Evolutionary conservation across 495 filamentous ascomycete species (phyloP), one percentile per base, ranked within the genome.

Genomic region (Trichoderma reesei): DNA sequence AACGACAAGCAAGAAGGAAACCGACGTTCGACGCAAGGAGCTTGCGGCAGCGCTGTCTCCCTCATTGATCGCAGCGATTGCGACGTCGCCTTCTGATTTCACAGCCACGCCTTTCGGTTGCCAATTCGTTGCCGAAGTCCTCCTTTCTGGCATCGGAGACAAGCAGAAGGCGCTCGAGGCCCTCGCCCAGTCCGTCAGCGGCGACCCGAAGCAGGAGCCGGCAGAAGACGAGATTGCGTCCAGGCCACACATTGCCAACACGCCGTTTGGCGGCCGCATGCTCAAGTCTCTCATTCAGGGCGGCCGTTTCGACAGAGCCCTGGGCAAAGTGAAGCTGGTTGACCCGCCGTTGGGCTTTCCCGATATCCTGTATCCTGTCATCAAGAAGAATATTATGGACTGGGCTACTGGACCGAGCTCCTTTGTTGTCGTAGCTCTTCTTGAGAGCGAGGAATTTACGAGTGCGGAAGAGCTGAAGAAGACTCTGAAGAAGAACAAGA

Each of bases 1-100:
- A 66, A 84, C 81, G 37, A 94, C 90, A 14, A 95, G 90, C 63
- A 99, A 97, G 77, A 99, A 99, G 73, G 89, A 95, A 64, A 79
- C 90, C 2, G 85, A 84, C 16, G 74, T 83, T 41, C 84, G 95
- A 39, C 86, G 87, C 60, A 80, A 85, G 65, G 95, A 96, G 70
- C 79, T 98, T 41, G 78, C 90, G 42, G 83, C 83, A 63, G 81
- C 85, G 38, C 70, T 92, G 36, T 88, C 88, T 0, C 79, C 83
- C 18, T 73, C 83, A 5, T 75, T 96, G 2, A 80, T 99, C 10
- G 79, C 85, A 13, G 81, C 90, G 16, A 88, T 97, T 63, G 82
- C 83, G 5, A 78, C 82, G 3, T 82, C 86, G n/a, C 83, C 89
- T 3, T 76, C 80, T 11, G 80, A 85, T 26, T 75, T 98, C 5